These are phyloP conservation scores for Alternaria sp. DNA, from an alignment of 2,329 filamentous ascomycete genomes.

Conservation along the genomic window DNA sequence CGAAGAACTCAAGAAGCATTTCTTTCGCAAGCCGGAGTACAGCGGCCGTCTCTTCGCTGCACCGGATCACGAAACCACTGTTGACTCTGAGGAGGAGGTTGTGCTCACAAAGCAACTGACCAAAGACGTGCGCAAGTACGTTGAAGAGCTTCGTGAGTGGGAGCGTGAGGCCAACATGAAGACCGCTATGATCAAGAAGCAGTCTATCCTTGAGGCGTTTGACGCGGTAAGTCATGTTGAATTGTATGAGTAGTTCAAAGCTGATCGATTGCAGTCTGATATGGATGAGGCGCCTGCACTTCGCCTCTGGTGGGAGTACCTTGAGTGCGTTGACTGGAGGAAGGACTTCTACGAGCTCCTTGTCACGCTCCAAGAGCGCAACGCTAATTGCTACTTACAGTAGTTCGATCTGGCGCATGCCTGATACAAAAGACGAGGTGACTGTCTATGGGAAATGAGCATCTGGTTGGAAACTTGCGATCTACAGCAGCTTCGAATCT, in stretches of 20 bases:
- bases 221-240: constrained; percentile 33
- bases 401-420: not conserved
- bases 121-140: constrained; percentile 43
- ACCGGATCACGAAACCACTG: constrained; percentile 19
- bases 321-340: constrained; percentile 53
- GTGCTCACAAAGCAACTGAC: constrained; percentile 32
- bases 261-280: constrained; percentile 41
- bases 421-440: not conserved
- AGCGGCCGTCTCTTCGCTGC: constrained; percentile 37
- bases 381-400: constrained; percentile 4
- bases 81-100: constrained; percentile 26
- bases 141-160: constrained; percentile 48
- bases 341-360: constrained; percentile 52
- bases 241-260: not conserved
- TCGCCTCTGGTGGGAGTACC: constrained; percentile 57
- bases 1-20: constrained; percentile 48
- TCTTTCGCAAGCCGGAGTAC: constrained; percentile 53
- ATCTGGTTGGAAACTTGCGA: not conserved
- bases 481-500: not conserved
- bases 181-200: constrained; percentile 44
- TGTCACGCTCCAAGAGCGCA: constrained; percentile 31
- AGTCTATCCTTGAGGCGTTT: constrained; percentile 51
- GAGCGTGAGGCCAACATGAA: constrained; percentile 48
- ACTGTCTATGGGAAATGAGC: not conserved
- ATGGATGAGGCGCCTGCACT: constrained; percentile 50